These are phyloP conservation scores for Claviceps africana DNA, from an alignment of 2,329 filamentous ascomycete species.

Conservation along the genomic window DNA sequence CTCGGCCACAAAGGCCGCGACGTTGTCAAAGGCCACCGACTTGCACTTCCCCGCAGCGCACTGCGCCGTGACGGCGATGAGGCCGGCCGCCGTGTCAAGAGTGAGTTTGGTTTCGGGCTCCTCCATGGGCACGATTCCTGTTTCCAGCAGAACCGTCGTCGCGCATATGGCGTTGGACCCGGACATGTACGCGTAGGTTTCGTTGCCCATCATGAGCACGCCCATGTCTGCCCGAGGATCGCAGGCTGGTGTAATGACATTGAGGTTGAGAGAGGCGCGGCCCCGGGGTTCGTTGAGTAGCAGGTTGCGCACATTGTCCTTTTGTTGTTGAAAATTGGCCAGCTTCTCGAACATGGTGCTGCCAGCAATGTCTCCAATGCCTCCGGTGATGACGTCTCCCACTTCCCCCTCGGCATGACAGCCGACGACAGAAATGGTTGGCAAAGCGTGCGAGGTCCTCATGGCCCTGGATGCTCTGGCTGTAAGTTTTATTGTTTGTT, in stretches of 20 bases:
- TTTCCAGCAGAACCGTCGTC: slow-evolving; percentile 30
- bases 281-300: slow-evolving; percentile 33
- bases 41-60: slow-evolving; percentile 29
- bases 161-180: slow-evolving; percentile 31
- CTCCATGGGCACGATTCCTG: slow-evolving; percentile 30
- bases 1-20: slow-evolving; percentile 26
- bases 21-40: slow-evolving; percentile 29
- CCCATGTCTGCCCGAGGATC: slow-evolving; percentile 29
- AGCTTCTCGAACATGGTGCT: slow-evolving; percentile 36
- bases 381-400: slow-evolving; percentile 34
- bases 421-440: slow-evolving; percentile 18
- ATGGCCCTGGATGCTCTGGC: neutral
- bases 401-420: slow-evolving; percentile 29
- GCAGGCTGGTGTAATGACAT: slow-evolving; percentile 28
- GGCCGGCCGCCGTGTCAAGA: slow-evolving; percentile 30
- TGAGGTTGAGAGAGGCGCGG: slow-evolving; percentile 24
- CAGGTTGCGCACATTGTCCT: slow-evolving; percentile 26
- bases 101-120: slow-evolving; percentile 27
- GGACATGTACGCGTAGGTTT: slow-evolving; percentile 27
- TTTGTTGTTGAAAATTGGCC: slow-evolving; percentile 23
- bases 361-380: slow-evolving; percentile 27
- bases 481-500: no score
- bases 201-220: slow-evolving; percentile 32
- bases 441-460: slow-evolving; percentile 3
- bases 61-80: slow-evolving; percentile 26